These are phyloP conservation scores for Starmerella powellii DNA, from an alignment of 805 yeast genomes.

Conservation along the genomic window DNA sequence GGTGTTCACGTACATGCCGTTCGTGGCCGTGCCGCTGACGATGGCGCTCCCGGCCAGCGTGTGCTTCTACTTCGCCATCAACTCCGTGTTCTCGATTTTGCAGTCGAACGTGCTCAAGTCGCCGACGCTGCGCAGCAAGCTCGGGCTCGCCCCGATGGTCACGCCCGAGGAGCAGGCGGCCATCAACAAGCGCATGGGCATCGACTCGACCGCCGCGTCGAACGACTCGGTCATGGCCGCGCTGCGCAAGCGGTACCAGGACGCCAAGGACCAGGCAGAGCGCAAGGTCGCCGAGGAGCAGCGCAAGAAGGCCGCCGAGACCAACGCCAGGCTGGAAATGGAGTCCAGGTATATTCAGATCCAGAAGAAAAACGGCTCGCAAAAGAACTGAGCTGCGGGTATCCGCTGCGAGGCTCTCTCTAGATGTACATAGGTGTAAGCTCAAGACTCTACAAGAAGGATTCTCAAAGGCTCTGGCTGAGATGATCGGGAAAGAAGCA, in stretches of 20 bases:
- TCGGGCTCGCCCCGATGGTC: conserved; percentile 51
- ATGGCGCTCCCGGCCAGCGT: conserved; percentile 78
- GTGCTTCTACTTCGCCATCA: conserved; percentile 71
- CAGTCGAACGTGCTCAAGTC: conserved; percentile 61
- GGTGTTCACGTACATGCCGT: conserved; percentile 60
- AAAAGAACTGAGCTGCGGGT: background rate
- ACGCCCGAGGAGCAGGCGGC: conserved; percentile 36
- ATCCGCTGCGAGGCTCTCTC: too few species aligned
- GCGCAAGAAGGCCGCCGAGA: conserved; percentile 21
- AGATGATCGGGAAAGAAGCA: too few species aligned
- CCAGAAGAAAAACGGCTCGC: conserved; percentile 10
- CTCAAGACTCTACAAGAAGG: background rate
- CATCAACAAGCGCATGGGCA: conserved; percentile 21
- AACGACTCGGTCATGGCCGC: conserved; percentile 23
- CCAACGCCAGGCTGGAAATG: conserved; percentile 15
- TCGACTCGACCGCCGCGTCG: conserved; percentile 20
- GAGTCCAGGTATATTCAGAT: conserved; percentile 20
- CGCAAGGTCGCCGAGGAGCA: conserved; percentile 26
- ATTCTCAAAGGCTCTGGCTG: background rate
- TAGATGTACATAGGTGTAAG: background rate
- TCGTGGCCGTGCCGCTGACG: conserved; percentile 76
- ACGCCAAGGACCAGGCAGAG: conserved; percentile 30
- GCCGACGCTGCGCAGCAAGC: conserved; percentile 42
- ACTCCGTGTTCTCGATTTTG: conserved; percentile 58
- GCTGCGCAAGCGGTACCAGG: conserved; percentile 23